These are phyloP conservation scores for Rhodosporidiobolus sp. DNA, from an alignment of 768 basidiomycete genomes.

Conservation along the genomic window DNA sequence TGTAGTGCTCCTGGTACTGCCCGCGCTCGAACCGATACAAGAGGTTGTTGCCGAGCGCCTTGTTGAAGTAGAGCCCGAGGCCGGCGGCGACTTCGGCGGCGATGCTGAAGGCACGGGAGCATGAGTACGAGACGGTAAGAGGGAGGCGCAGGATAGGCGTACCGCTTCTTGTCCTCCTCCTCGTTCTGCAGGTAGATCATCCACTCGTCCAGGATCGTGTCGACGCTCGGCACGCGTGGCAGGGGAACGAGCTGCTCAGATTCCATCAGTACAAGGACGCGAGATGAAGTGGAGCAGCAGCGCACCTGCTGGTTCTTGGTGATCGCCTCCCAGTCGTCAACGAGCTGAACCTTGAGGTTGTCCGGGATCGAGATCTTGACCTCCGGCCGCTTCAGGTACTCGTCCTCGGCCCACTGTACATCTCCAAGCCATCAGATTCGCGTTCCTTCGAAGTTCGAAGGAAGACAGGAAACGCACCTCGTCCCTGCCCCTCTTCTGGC, in stretches of 20 bases:
- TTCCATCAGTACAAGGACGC: neutral
- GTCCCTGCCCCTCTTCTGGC: slow-evolving; percentile 41
- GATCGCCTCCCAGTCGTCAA: slow-evolving; percentile 96
- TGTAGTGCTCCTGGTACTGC: slow-evolving; percentile 78
- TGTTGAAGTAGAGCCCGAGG: slow-evolving; percentile 87
- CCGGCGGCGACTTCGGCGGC: slow-evolving; percentile 80
- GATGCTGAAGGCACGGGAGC: slow-evolving; percentile 47
- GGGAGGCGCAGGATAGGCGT: neutral
- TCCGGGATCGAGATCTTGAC: slow-evolving; percentile 89
- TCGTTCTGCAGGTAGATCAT: slow-evolving; percentile 57
- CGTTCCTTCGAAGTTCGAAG: neutral
- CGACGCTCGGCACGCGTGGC: slow-evolving; percentile 74
- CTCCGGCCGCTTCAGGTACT: slow-evolving; percentile 73
- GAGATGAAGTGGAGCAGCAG: neutral
- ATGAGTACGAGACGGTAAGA: neutral
- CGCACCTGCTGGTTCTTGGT: slow-evolving; percentile 87
- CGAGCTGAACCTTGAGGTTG: slow-evolving; percentile 77
- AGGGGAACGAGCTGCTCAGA: slow-evolving; percentile 71
- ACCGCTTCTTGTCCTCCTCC: slow-evolving; percentile 35
- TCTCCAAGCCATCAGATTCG: neutral
- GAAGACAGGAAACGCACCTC: slow-evolving; percentile 11
- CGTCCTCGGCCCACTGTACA: slow-evolving; percentile 57
- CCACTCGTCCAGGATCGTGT: slow-evolving; percentile 73
- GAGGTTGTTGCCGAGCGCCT: slow-evolving; percentile 74
- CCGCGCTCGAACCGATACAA: slow-evolving; percentile 93